phyloP scores from a whole-genome alignment of 108 stramenopile genomes.

The Fragilariopsis cylindrus region DNA sequence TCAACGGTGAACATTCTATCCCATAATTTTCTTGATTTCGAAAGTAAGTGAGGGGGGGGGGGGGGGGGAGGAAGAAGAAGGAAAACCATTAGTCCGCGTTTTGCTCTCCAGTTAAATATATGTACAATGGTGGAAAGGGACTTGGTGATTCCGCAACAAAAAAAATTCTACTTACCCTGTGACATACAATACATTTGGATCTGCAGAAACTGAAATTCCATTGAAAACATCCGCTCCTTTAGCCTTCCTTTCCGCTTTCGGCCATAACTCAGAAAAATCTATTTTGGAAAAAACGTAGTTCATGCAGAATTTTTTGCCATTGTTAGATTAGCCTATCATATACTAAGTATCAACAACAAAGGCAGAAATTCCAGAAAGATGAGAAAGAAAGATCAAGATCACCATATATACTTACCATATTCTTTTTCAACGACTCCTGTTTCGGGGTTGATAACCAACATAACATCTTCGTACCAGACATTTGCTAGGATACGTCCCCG shows the following conservation, averaged over 20 bases:
- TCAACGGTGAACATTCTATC: slow-evolving; percentile 69
- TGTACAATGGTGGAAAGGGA: no score
- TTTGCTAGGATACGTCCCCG: slow-evolving; percentile 81
- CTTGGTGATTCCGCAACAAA: slow-evolving; percentile 20
- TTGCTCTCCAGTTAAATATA: no score
- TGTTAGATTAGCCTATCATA: neutral
- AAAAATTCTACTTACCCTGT: slow-evolving; percentile 35
- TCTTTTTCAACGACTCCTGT: slow-evolving; percentile 77
- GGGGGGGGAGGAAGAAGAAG: neutral
- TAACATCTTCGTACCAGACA: slow-evolving; percentile 78
- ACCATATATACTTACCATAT: slow-evolving; percentile 63
- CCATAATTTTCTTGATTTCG: slow-evolving; percentile 49
- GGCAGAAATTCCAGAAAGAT: neutral
- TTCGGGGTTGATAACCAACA: slow-evolving; percentile 79
- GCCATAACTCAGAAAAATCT: slow-evolving; percentile 76
- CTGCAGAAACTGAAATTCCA: slow-evolving; percentile 78
- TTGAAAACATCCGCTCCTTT: slow-evolving; percentile 76
- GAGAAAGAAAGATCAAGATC: neutral
- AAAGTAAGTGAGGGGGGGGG: no score
- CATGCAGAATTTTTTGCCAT: neutral
- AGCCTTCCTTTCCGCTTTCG: slow-evolving; percentile 34
- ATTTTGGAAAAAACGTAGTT: neutral
- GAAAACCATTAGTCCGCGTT: neutral
- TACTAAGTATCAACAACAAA: neutral
- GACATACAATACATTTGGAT: slow-evolving; percentile 67